Base-by-base conservation (phyloP, 441 rosid genomes). In the Eutrema salsugineum region DNA sequence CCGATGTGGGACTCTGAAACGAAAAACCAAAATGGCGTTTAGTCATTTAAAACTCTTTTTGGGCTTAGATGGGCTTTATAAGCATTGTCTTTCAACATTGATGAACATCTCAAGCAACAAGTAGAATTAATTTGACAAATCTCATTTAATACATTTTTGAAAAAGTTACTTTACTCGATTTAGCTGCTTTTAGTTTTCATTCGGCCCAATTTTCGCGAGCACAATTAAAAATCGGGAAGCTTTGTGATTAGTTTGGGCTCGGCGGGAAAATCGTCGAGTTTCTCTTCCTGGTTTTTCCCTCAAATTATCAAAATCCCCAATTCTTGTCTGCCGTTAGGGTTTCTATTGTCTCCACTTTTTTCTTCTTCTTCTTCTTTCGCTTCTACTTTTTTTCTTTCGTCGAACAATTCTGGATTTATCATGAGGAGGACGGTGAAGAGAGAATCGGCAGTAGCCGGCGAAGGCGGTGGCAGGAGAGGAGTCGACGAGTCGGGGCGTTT, bases 271-370 rank as follows among this genome's bases (percentile, higher is more conserved):
- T 65, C 53, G 14, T 27, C 15, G 16, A 28, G 8, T 62, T 9
- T 53, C 38, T 42, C 47, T 47, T 60, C 8, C 30, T 40, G 15
- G 8, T 10, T 12, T 47, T 38, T 16, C 40, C 22, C 61, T 28
- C 44, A 38, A 68, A 44, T 20, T 46, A 36, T 42, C 27, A 55
- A 46, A 59, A 72, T 59, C 68, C 63, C 73, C 68, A 61, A 75
- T 5, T 49, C 60, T 40, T 24, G 1, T 38, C 71, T 57, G 60
- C 73, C 73, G 78, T 67, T 76, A 76, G 79, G 75, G 71, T 76
- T 70, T 60, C 43, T 8, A 56, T 67, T 55, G 48, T n/a, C 19
- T 32, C 4, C 4, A 24, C 10, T 28, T 33, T 2, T 20, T 16
- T 24, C 5, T 14, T 16, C 15, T 51, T 19, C 17, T 24, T 47